phyloP scores from a whole-genome alignment of 192 early-diverging fungal genomes.

The Dimargaris cristalligena region DNA sequence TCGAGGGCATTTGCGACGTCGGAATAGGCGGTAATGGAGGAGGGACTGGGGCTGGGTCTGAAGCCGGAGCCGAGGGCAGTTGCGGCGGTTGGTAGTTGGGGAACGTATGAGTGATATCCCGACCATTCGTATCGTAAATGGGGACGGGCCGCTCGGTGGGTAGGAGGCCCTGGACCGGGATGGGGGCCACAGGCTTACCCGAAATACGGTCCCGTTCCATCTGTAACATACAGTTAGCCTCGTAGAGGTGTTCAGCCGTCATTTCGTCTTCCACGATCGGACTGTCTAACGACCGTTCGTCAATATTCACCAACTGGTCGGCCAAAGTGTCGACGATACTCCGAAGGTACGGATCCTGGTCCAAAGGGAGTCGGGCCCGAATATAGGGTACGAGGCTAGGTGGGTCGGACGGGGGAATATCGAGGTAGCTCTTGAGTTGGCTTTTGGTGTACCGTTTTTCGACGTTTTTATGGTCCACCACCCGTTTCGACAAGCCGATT shows the following conservation, averaged over 20 bases:
- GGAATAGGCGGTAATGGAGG: too few species aligned
- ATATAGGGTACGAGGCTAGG: background rate
- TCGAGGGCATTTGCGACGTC: too few species aligned
- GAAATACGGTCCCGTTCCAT: slow-evolving; percentile 2
- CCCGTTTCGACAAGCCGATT: slow-evolving; percentile 40
- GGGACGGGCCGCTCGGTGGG: too few species aligned
- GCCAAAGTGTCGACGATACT: background rate
- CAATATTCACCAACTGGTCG: background rate
- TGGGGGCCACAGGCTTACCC: background rate
- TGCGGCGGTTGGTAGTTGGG: too few species aligned
- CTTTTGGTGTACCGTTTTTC: slow-evolving; percentile 24
- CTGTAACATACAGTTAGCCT: background rate
- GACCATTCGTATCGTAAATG: too few species aligned
- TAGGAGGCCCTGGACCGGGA: too few species aligned
- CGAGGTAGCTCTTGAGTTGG: slow-evolving; percentile 34
- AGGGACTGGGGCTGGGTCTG: too few species aligned
- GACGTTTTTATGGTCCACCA: slow-evolving; percentile 43
- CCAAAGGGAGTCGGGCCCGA: background rate
- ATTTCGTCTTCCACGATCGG: background rate
- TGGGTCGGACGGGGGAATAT: slow-evolving; percentile 15
- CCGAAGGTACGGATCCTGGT: background rate
- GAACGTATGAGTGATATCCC: too few species aligned
- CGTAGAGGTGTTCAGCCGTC: background rate
- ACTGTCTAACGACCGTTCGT: background rate
- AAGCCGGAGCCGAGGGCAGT: too few species aligned